A percentile compares a stretch with the other conserved stretches of the same genome.
phyloP scores from a whole-genome alignment of 2,329 filamentous ascomycete genomes.

The Ophiostoma pallidulum region DNA sequence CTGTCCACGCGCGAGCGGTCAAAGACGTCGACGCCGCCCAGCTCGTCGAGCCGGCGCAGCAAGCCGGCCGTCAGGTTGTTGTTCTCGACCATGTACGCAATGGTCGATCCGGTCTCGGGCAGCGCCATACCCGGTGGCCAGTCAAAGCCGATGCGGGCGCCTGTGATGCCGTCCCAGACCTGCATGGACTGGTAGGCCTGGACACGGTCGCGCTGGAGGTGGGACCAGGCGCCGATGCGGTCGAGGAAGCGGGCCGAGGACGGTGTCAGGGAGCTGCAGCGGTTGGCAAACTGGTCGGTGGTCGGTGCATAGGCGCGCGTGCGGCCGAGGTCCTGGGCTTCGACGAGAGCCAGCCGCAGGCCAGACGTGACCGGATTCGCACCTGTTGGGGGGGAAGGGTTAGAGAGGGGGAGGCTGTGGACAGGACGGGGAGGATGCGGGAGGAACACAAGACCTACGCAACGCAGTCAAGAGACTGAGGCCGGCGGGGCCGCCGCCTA shows the following conservation, averaged over 20 bases:
- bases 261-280: slow-evolving; percentile 90
- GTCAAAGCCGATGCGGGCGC: slow-evolving; percentile 81
- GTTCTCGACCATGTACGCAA: slow-evolving; percentile 97
- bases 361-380: slow-evolving; percentile 64
- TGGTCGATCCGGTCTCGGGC: slow-evolving; percentile 41
- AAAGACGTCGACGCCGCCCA: slow-evolving; percentile 61
- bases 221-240: slow-evolving; percentile 74
- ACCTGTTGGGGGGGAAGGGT: slow-evolving; percentile 36
- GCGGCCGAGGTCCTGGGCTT: slow-evolving; percentile 74
- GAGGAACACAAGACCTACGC: slow-evolving; percentile 55
- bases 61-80: slow-evolving; percentile 75
- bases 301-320: slow-evolving; percentile 57
- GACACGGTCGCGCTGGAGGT: slow-evolving; percentile 62
- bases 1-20: slow-evolving; percentile 68
- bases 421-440: no score
- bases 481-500: slow-evolving; percentile 82
- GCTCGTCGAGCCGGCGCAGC: slow-evolving; percentile 58
- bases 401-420: background rate
- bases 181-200: slow-evolving; percentile 95
- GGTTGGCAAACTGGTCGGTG: slow-evolving; percentile 70
- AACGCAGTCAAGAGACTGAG: slow-evolving; percentile 72
- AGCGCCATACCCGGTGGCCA: slow-evolving; percentile 43
- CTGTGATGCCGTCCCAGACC: slow-evolving; percentile 92
- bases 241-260: slow-evolving; percentile 75
- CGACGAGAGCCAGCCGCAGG: slow-evolving; percentile 79